Evolutionary conservation across 176 grass and related monocot species (phyloP).

Genomic region (Panicum miliaceum): DNA sequence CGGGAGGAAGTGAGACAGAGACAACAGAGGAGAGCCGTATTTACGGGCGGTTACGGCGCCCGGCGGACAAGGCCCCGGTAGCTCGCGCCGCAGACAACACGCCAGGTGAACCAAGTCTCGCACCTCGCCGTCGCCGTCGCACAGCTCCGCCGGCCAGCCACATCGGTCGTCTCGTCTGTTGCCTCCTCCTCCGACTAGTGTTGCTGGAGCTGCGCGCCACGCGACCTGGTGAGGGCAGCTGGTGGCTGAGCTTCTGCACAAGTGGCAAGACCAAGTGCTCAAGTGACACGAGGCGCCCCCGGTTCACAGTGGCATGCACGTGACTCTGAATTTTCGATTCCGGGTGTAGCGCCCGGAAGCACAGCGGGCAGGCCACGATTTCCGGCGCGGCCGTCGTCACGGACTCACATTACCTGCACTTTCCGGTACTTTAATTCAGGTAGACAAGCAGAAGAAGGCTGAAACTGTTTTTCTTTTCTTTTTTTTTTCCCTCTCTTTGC

Average conservation of each 20-base stretch:
- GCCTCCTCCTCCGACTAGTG: no score
- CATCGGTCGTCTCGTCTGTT: not conserved
- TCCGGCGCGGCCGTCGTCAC: conserved; percentile 10
- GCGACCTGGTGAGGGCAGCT: no score
- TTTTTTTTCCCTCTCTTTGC: no score
- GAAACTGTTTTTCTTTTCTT: no score
- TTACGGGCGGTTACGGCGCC: not conserved
- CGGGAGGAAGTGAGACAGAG: no score
- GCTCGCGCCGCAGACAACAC: conserved; percentile 33
- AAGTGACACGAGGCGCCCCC: no score
- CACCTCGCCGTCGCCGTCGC: no score
- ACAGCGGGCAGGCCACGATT: conserved; percentile 41
- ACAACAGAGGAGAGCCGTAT: not conserved
- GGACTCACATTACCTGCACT: conserved; percentile 11
- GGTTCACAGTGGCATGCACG: not conserved
- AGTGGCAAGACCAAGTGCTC: no score
- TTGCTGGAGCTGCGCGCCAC: not conserved
- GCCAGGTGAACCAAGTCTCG: conserved; percentile 37
- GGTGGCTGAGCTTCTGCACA: no score
- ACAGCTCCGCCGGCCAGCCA: no score
- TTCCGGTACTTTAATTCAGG: not conserved
- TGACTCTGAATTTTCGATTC: not conserved
- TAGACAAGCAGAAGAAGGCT: not conserved
- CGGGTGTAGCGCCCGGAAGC: conserved; percentile 42
- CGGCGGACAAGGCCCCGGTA: conserved; percentile 50